Evolutionary conservation across 352 stramenopile species (phyloP), one percentile per base, ranked within the genome.

Genomic region (Blastocystis sp.): DNA sequence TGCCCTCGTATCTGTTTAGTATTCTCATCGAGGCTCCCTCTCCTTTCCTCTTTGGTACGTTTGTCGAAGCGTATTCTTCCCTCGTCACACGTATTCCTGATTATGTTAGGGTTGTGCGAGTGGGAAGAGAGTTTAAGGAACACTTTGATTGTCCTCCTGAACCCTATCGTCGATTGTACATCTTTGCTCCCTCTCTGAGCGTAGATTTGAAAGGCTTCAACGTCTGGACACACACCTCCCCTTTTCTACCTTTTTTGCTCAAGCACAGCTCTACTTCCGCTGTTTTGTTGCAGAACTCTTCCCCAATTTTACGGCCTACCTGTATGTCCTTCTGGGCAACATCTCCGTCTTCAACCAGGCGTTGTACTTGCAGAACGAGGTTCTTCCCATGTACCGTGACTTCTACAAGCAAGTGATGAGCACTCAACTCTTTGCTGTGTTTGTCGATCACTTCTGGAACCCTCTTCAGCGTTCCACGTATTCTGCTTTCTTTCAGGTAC

Each of bases 361-460:
- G n/a, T 16, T 44, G n/a, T 81, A 81, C 29, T 48, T 81, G n/a
- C 8, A 29, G 24, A 59, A 81, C 24, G 69, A 81, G 42, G 69
- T 81, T 1, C 21, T 4, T 4, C 44, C 61, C 1, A 27, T 32
- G 24, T 81, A 63, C 53, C 8, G 38, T 21, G 3, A 29, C 9
- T 81, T 81, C 34, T 81, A 81, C 36, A n/a, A 63, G 4, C 42
- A 42, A n/a, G 7, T 81, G 18, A 24, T 81, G 4, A 18, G 42
- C 18, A 81, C 69, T 8, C 69, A 75, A 53, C 24, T 75, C 32
- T 81, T 81, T 61, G 69, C 69, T 21, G 63, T 81, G 69, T 64
- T 81, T 24, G 42, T 27, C 38, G 69, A 81, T 61, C 69, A 81
- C 18, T 81, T 81, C 36, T 81, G 69, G 69, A 59, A n/a, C n/a